phyloP scores from a whole-genome alignment of 2,329 filamentous ascomycete species.

The Microcyclosporella mali region DNA sequence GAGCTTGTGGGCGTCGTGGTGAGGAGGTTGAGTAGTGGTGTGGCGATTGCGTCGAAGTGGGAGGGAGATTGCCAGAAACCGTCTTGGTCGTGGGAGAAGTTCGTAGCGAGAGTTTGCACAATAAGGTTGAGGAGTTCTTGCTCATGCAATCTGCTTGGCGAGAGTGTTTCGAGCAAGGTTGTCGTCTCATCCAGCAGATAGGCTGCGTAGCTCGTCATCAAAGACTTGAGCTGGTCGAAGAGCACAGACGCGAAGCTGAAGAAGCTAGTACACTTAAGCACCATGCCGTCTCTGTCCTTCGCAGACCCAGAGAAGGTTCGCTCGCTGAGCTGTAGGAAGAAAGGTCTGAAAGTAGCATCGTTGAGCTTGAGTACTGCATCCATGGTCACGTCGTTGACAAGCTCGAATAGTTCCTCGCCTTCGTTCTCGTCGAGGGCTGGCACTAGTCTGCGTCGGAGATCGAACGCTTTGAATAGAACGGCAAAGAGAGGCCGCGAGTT shows the following conservation, averaged over 20 bases:
- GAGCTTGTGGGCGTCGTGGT: slow-evolving; percentile 33
- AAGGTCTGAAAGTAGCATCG: slow-evolving; percentile 83
- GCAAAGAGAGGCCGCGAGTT: slow-evolving; percentile 64
- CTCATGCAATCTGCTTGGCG: slow-evolving; percentile 41
- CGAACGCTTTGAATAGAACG: slow-evolving; percentile 52
- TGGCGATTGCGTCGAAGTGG: slow-evolving; percentile 70
- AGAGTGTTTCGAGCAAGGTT: slow-evolving; percentile 48
- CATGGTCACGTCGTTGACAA: slow-evolving; percentile 63
- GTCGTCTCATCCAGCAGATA: slow-evolving; percentile 75
- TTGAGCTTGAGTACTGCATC: slow-evolving; percentile 97
- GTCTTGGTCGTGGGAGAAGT: slow-evolving; percentile 85
- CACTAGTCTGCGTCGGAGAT: slow-evolving; percentile 54
- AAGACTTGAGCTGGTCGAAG: slow-evolving; percentile 82
- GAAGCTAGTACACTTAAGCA: slow-evolving; percentile 64
- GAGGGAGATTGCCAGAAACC: slow-evolving; percentile 91
- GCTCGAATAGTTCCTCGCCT: slow-evolving; percentile 36
- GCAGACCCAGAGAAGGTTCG: slow-evolving; percentile 63
- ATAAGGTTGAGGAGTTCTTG: slow-evolving; percentile 63
- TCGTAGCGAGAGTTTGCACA: slow-evolving; percentile 64
- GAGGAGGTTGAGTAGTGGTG: slow-evolving; percentile 61
- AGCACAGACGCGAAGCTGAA: slow-evolving; percentile 76
- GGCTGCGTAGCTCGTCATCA: slow-evolving; percentile 85
- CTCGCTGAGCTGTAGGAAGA: slow-evolving; percentile 80
- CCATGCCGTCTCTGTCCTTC: slow-evolving; percentile 53
- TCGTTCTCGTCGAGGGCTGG: slow-evolving; percentile 41